Percentiles rank a stretch among this genome's conserved stretches.
phyloP scores from a whole-genome alignment of 192 early-diverging fungal genomes.

The Obelidium mucronatum region DNA sequence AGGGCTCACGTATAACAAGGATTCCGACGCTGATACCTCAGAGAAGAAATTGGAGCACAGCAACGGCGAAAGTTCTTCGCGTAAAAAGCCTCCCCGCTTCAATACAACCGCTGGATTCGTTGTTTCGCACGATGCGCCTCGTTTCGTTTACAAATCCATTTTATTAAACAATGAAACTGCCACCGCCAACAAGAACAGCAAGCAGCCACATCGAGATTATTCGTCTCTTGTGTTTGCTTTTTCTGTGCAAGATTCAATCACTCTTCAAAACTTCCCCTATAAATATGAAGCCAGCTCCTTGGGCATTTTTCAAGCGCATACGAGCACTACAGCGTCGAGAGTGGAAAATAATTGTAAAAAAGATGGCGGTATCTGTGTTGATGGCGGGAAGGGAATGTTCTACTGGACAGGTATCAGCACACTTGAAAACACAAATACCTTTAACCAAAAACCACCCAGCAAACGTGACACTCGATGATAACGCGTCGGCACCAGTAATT shows the following conservation, averaged over 20 bases:
- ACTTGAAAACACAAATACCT: neutral
- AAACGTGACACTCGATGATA: neutral
- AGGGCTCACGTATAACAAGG: no score
- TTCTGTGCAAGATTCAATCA: neutral
- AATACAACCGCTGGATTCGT: neutral
- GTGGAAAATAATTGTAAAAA: neutral
- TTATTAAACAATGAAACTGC: neutral
- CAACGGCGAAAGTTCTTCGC: neutral
- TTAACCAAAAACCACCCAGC: no score
- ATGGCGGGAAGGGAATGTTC: neutral
- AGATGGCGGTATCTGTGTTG: neutral
- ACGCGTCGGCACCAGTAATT: neutral
- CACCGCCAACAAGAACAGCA: neutral
- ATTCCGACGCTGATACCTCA: no score
- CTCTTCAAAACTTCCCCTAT: neutral
- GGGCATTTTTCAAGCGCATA: neutral
- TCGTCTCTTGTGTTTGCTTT: neutral
- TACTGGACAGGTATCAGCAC: neutral
- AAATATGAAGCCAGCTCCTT: neutral
- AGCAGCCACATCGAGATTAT: neutral
- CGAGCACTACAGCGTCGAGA: neutral
- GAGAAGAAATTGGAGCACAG: no score
- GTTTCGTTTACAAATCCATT: neutral
- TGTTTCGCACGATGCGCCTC: neutral
- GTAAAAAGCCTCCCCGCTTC: neutral